Evolutionary conservation across 108 stramenopile genomes (phyloP).

Genomic region (Nitzschia sp.): DNA sequence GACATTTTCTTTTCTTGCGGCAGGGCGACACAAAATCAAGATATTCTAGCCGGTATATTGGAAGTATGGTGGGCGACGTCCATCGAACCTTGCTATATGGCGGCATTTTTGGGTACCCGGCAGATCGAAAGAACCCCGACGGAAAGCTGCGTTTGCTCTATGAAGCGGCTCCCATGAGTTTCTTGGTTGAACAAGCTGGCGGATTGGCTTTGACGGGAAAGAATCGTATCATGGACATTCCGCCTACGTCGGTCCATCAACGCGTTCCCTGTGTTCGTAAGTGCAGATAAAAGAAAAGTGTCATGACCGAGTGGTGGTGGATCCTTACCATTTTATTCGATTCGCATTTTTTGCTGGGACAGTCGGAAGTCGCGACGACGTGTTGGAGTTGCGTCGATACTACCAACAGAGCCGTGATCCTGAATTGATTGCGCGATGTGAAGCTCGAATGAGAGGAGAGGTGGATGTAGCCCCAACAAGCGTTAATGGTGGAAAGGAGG

Average conservation of each 20-base stretch:
- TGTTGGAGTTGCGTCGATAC: conserved; percentile 59
- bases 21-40: conserved; percentile 37
- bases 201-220: conserved; percentile 59
- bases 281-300: too few relatives aligned
- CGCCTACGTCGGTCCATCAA: conserved; percentile 54
- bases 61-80: conserved; percentile 94
- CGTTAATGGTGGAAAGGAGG: not conserved
- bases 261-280: conserved; percentile 56
- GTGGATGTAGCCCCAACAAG: not conserved
- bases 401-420: conserved; percentile 25
- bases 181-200: conserved; percentile 91
- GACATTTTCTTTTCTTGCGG: not conserved
- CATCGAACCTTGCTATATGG: conserved; percentile 94
- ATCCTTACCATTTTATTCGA: not conserved
- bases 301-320: too few relatives aligned
- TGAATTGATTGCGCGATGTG: conserved; percentile 24
- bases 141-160: conserved; percentile 77
- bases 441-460: conserved; percentile 18
- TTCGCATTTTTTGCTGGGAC: not conserved
- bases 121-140: conserved; percentile 66
- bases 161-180: conserved; percentile 89
- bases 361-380: conserved; percentile 65
- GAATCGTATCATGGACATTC: conserved; percentile 44
- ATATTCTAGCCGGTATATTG: conserved; percentile 86
- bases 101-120: conserved; percentile 92